These are phyloP conservation scores for Epichloe sp. DNA, from an alignment of 2,329 filamentous ascomycete species.

Conservation along the genomic window DNA sequence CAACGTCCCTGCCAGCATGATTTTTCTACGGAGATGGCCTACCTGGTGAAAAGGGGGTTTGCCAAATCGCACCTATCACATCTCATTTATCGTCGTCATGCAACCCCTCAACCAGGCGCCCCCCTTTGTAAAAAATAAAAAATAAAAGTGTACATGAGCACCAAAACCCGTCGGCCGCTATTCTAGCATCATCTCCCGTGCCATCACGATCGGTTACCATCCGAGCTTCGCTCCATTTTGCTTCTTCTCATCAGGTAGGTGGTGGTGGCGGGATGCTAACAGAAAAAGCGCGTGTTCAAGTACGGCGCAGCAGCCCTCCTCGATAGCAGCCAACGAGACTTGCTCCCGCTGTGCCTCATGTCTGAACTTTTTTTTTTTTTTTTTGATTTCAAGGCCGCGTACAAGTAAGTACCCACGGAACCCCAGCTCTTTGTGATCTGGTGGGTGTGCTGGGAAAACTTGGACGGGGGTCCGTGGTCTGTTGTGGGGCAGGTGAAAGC, in stretches of 20 bases:
- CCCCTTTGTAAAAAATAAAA: neutral
- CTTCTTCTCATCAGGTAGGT: neutral
- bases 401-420: too few species aligned
- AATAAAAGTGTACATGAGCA: neutral
- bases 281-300: too few species aligned
- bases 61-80: neutral
- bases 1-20: neutral
- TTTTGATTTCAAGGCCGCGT: too few species aligned
- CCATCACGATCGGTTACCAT: conserved; percentile 2
- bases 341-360: too few species aligned
- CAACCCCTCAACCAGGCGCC: neutral
- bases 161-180: neutral
- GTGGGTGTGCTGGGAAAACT: neutral
- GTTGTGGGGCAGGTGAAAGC: neutral
- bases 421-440: too few species aligned
- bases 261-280: too few species aligned
- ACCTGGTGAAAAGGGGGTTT: neutral
- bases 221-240: neutral
- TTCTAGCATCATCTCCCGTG: neutral
- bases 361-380: too few species aligned
- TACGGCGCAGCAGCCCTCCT: too few species aligned
- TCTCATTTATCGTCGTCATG: neutral
- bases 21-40: neutral
- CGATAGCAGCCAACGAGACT: too few species aligned
- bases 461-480: conserved; percentile 1